Base-by-base conservation (phyloP, 2,329 filamentous ascomycete species). In the Pyrenochaeta sp. region DNA sequence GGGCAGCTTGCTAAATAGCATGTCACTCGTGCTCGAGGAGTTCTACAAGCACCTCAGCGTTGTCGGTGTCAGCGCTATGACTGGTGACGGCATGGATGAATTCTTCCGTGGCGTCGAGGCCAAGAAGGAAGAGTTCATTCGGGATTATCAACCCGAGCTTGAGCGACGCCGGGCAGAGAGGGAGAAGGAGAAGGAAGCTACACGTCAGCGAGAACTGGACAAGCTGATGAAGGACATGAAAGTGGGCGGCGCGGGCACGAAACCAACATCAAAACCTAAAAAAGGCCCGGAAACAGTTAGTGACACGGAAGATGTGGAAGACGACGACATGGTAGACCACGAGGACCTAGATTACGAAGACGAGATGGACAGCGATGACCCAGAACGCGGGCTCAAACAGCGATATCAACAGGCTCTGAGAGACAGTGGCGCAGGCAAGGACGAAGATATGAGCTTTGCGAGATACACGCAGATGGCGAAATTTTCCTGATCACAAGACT, bases 11-110 rank as follows among this genome's bases (percentile, higher is more conserved):
- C 80, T 99, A 38, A 97, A 96, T 78, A 96, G 90, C 65, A 99
- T 99, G 94, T 96, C 90, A 65, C 77, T 97, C 50, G 90, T 99
- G 81, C 78, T 99, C 22, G 94, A 99, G 64, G 94, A 99, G 69
- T 99, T 99, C 67, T 99, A 99, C 72, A 86, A 90, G 26, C 91
- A 97, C 65, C 77, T 99, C 22, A 95, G 85, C 64, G 89, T 99
- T 7, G 93, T 99, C 0, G 91, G 88, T 0, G 95, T 99, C 9
- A 96, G 90, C 57, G 89, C 91, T 6, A 93, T 96, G 83, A 90
- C 93, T 0, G 94, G 94, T 15, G 86, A 89, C 0, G 95, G 94
- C 3, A 84, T 99, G 21, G 88, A 95, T 45, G 90, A 96, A 17
- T 99, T 99, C 73, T 97, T 99, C 69, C 82, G 85, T 28, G 91